Evolutionary conservation across 192 early-diverging fungal species (phyloP), one percentile per base, ranked within the genome.

Genomic region (Linnemannia exigua): DNA sequence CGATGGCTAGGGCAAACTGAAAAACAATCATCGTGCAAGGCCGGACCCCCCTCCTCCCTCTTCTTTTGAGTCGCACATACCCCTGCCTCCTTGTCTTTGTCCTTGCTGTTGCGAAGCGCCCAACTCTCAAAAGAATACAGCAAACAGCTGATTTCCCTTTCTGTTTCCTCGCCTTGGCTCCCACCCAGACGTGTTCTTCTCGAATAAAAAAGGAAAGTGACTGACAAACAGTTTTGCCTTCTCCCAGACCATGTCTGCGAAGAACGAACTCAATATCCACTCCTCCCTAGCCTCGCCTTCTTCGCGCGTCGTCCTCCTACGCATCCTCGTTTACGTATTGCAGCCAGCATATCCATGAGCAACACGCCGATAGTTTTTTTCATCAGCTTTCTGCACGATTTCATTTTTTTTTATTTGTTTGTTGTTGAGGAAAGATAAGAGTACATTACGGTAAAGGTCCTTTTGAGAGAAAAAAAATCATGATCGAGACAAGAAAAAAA

Each of bases 151-250:
- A 54, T 25, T 25, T 54, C 52, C n/a, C 50, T 51, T 51, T 20
- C 50, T 14, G 6, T 12, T 46, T 46, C 4, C 6, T 25, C 22
- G 52, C 52, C 52, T 16, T 25, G 52, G 7, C 52, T 52, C n/a
- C n/a, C n/a, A n/a, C n/a, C n/a, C n/a, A n/a, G n/a, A n/a, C n/a
- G n/a, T n/a, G n/a, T n/a, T n/a, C n/a, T 52, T 52, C 22, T 22
- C 25, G 5, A n/a, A n/a, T n/a, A 25, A 54, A 25, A 7, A 54
- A 7, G n/a, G 22, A 68, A 68, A 68, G 36, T 7, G 67, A 68
- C 67, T 68, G 31, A 68, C 67, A 33, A 68, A 68, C 67, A 68
- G 67, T 68, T 68, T 37, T 68, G 20, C 67, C 67, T 17, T 54
- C 52, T n/a, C n/a, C n/a, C n/a, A n/a, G n/a, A n/a, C n/a, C n/a